Percentiles rank a stretch among this genome's conserved stretches.
Evolutionary conservation across 345 rosid species (phyloP).

Genomic region (Noccaea bulbosa): DNA sequence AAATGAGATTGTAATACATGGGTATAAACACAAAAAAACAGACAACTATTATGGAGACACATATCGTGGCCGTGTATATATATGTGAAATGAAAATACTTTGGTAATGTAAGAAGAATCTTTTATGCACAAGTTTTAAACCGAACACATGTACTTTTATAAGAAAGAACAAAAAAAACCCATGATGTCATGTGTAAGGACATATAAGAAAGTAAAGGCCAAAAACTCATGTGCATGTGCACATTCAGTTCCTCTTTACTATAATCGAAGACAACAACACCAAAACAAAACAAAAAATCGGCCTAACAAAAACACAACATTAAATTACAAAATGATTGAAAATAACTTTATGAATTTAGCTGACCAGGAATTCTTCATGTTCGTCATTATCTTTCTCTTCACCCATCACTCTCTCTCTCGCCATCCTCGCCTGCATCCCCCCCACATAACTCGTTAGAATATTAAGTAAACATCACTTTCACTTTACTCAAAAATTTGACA

Average conservation of each 20-base stretch:
- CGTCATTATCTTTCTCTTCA: conserved; percentile 38
- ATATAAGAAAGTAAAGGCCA: conserved; percentile 10
- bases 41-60: too few relatives aligned
- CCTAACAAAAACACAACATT: conserved; percentile 13
- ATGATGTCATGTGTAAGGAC: conserved; percentile 4
- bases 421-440: conserved; percentile 30
- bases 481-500: neutral
- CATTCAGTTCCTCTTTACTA: conserved; percentile 5
- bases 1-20: too few relatives aligned
- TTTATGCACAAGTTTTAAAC: too few relatives aligned
- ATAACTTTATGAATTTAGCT: conserved; percentile 1
- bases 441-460: neutral
- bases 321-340: neutral
- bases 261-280: conserved; percentile 19
- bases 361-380: conserved; percentile 12
- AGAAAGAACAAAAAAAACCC: neutral
- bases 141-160: too few relatives aligned
- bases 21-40: too few relatives aligned
- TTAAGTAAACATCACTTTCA: neutral
- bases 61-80: too few relatives aligned
- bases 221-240: conserved; percentile 19
- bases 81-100: too few relatives aligned
- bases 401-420: conserved; percentile 42
- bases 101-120: too few relatives aligned
- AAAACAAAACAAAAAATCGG: neutral